Base-by-base conservation (phyloP, 2,329 filamentous ascomycete species). In the Aspergillus phoenicis region DNA sequence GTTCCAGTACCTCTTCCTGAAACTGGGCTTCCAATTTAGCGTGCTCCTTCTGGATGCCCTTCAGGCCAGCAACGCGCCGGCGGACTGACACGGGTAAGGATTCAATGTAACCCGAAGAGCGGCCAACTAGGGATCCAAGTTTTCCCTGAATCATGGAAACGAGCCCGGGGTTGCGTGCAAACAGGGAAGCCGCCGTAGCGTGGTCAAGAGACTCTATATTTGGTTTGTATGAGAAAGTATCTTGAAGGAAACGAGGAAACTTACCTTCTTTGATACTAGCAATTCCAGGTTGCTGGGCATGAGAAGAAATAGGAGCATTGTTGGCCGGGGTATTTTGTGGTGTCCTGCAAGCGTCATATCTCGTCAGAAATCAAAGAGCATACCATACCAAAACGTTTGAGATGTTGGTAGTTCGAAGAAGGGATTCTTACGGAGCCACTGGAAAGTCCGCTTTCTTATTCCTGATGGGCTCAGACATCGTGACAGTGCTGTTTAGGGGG, bases 11-110 rank as follows among this genome's bases (percentile, higher is more conserved):
- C 82, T 98, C 96, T 80, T 98, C 93, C 79, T 99, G 96, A 81
- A 99, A 98, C 81, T 97, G 90, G 57, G 93, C 91, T 84, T 99
- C 96, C 71, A 99, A 89, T 83, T 98, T 97, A 64, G 94, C 91
- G 83, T 99, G 95, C 73, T 98, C 93, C 82, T 97, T 97, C 82
- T 99, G 95, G 71, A 99, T 93, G 70, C 94, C 96, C 84, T 98
- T 97, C 65, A 99, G 85, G 69, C 95, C 96, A 64, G 93, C 89
- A 67, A 99, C 94, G 75, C 95, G 93, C 77, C 91, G 91, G 78
- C 93, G 93, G 72, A 99, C 93, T 62, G 90, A 87, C 60, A 88
- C 84, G 62, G 95, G 95, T 17, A 99, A 89, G 24, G 91, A 96
- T 85, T 99, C 95, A 78, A 99, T 92, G 81, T 99, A 99, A 72